Conservation (phyloP, 441 rosid genomes). For the Erodium trifolium region DNA sequence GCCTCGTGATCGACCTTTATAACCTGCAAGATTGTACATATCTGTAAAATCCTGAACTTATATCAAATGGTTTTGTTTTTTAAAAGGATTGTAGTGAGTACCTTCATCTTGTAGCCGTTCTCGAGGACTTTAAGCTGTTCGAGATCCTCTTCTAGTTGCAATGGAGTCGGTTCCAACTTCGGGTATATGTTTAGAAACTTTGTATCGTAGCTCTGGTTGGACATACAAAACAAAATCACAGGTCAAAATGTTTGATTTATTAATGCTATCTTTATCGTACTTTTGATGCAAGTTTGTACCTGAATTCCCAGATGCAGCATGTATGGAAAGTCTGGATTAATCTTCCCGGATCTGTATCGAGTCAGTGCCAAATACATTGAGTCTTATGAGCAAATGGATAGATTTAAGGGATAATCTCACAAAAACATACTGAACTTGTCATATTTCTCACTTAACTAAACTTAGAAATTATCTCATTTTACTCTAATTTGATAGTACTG, state of each 20-base stretch:
- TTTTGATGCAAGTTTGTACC: slow-evolving; percentile 25
- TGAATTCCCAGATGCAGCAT: slow-evolving; percentile 95
- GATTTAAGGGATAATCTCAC: background rate
- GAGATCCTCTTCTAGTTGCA: slow-evolving; percentile 88
- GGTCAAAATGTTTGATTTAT: background rate
- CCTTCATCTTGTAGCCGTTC: slow-evolving; percentile 98
- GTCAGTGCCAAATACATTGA: background rate
- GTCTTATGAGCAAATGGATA: background rate
- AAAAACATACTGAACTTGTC: no score
- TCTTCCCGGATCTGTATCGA: slow-evolving; percentile 52
- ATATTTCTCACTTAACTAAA: no score
- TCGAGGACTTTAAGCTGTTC: slow-evolving; percentile 97
- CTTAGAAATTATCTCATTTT: no score
- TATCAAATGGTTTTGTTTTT: no score
- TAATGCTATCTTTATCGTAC: no score
- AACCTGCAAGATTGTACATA: slow-evolving; percentile 36
- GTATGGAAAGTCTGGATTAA: slow-evolving; percentile 69
- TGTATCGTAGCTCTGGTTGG: slow-evolving; percentile 70
- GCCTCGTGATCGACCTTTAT: slow-evolving; percentile 85
- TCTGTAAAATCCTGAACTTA: background rate
- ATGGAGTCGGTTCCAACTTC: slow-evolving; percentile 68
- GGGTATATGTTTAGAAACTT: slow-evolving; percentile 74
- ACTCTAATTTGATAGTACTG: no score
- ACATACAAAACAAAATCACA: slow-evolving; percentile 7
- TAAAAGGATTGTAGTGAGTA: slow-evolving; percentile 5